Evolutionary conservation across 768 basidiomycete genomes (phyloP).

Genomic region (Macrolepiota dolichaula): DNA sequence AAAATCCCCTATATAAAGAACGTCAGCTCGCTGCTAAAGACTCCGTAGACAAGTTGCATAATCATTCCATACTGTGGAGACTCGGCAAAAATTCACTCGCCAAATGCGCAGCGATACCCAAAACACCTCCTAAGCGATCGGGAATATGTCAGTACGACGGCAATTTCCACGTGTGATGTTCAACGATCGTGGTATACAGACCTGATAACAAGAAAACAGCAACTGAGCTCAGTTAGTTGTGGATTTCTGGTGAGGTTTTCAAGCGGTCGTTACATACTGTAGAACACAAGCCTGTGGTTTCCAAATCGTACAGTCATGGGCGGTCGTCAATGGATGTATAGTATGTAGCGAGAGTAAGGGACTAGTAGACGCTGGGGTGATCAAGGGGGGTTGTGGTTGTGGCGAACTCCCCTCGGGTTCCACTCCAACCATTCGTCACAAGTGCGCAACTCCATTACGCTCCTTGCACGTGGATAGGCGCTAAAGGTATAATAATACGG

Average conservation of each 20-base stretch:
- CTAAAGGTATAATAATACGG: not conserved
- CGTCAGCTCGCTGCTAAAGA: not conserved
- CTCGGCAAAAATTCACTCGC: slow-evolving; percentile 64
- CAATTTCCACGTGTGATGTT: not conserved
- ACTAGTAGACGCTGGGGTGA: not conserved
- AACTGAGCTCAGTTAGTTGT: slow-evolving; percentile 27
- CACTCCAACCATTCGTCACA: not conserved
- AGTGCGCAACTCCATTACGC: not conserved
- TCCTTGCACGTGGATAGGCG: not conserved
- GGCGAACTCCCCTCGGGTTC: not conserved
- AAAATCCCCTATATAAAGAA: slow-evolving; percentile 52
- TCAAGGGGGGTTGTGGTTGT: not conserved
- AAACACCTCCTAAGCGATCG: slow-evolving; percentile 41
- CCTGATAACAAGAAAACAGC: slow-evolving; percentile 43
- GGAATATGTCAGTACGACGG: not conserved
- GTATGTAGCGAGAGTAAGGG: not conserved
- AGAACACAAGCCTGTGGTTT: slow-evolving; percentile 50
- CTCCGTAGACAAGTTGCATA: not conserved
- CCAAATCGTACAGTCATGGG: slow-evolving; percentile 62
- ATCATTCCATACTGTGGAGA: slow-evolving; percentile 48
- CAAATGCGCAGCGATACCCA: slow-evolving; percentile 69
- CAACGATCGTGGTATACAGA: slow-evolving; percentile 16
- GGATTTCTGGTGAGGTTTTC: not conserved
- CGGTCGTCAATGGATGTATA: not conserved
- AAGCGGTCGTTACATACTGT: slow-evolving; percentile 33